phyloP scores from a whole-genome alignment of 2,329 filamentous ascomycete species.

The Waltergamsia citrina region DNA sequence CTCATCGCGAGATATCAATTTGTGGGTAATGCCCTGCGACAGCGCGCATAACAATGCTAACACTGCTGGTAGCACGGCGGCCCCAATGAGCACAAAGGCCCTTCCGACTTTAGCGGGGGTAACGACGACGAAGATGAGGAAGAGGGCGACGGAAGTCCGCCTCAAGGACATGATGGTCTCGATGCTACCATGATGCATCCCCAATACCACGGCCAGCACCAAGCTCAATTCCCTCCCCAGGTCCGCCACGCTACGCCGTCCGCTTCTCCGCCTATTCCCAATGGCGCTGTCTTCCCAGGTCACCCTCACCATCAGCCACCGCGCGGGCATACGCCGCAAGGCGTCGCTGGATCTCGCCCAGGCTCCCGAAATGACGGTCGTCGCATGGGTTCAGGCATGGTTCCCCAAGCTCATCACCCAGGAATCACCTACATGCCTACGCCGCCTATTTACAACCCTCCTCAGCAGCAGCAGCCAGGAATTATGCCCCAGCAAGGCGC shows the following conservation, averaged over 20 bases:
- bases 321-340: conserved; percentile 75
- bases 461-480: conserved; percentile 29
- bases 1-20: conserved; percentile 84
- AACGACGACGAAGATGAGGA: conserved; percentile 80
- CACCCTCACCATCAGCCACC: conserved; percentile 31
- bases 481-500: conserved; percentile 27
- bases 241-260: conserved; percentile 76
- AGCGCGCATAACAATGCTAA: conserved; percentile 8
- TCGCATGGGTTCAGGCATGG: conserved; percentile 63
- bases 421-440: conserved; percentile 81
- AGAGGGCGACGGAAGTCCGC: conserved; percentile 58
- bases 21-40: conserved; percentile 45
- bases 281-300: conserved; percentile 61
- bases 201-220: conserved; percentile 4
- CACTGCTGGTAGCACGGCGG: conserved; percentile 62
- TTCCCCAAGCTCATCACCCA: conserved; percentile 44
- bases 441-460: conserved; percentile 71
- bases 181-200: conserved; percentile 26
- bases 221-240: conserved; percentile 53
- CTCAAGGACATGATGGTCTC: conserved; percentile 43
- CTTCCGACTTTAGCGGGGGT: conserved; percentile 80
- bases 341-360: conserved; percentile 53
- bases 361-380: conserved; percentile 74
- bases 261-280: conserved; percentile 68
- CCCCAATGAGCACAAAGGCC: conserved; percentile 93